These are phyloP conservation scores for Phialophora verrucosa DNA, from an alignment of 2,329 filamentous ascomycete genomes.

Conservation along the genomic window DNA sequence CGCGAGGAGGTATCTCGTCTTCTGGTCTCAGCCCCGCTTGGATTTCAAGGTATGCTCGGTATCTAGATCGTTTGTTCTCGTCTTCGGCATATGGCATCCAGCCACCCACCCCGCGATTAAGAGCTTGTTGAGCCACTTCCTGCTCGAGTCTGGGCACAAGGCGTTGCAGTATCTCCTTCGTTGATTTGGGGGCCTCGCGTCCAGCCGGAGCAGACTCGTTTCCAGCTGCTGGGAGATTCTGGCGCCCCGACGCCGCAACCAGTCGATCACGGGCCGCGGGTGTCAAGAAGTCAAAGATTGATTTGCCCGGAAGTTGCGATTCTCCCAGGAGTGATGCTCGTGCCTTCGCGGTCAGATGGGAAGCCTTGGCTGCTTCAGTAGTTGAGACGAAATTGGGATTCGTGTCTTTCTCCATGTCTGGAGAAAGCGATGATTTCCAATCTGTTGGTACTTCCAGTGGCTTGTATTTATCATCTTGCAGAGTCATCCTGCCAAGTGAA, in stretches of 20 bases:
- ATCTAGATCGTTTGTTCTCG: conserved; percentile 77
- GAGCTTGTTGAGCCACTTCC: conserved; percentile 69
- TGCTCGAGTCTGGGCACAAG: conserved; percentile 65
- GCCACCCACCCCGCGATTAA: conserved; percentile 67
- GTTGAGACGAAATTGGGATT: conserved; percentile 58
- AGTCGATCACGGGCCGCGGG: conserved; percentile 77
- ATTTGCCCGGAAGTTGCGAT: conserved; percentile 81
- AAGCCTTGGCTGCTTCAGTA: conserved; percentile 77
- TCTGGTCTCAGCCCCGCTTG: conserved; percentile 63
- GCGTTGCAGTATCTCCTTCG: conserved; percentile 54
- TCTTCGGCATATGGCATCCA: conserved; percentile 87
- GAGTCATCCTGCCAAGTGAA: conserved; percentile 54
- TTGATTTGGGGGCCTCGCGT: conserved; percentile 66
- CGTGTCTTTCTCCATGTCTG: conserved; percentile 27
- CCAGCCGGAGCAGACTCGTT: conserved; percentile 73
- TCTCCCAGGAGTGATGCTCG: conserved; percentile 84
- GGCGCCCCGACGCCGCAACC: conserved; percentile 74
- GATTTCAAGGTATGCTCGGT: conserved; percentile 79
- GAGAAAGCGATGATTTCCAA: conserved; percentile 70
- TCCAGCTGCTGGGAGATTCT: conserved; percentile 75
- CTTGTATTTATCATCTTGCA: conserved; percentile 53
- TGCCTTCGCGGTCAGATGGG: conserved; percentile 73
- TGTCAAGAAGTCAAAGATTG: conserved; percentile 91
- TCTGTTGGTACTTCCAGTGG: conserved; percentile 56
- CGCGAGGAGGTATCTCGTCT: conserved; percentile 63